Conservation (phyloP, 169 alveolate genomes). For the Besnoitia besnoiti region DNA sequence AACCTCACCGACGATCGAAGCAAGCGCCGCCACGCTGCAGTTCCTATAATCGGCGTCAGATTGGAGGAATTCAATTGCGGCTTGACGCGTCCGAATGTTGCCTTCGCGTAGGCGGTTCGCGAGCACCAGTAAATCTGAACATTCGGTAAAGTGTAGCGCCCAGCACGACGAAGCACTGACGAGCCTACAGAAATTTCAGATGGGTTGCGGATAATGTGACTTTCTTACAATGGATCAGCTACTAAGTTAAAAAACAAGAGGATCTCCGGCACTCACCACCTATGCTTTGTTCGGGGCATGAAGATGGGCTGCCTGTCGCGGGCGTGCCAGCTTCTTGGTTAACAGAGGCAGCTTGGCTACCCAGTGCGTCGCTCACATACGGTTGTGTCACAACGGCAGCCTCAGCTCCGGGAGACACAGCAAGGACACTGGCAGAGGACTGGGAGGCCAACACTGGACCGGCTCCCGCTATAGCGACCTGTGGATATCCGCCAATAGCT, state of each 20-base stretch:
- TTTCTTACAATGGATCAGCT: background rate
- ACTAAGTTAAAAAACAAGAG: background rate
- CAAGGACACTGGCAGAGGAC: no score
- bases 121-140: slow-evolving; percentile 30
- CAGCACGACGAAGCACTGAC: background rate
- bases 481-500: background rate
- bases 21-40: background rate
- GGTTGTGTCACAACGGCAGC: no score
- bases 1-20: slow-evolving; percentile 6
- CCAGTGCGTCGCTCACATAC: no score
- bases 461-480: no score
- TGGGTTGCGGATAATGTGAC: no score
- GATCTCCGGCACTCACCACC: background rate
- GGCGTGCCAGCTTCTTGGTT: no score
- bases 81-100: background rate
- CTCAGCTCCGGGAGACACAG: no score
- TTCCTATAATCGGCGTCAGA: background rate
- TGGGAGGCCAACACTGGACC: no score
- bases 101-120: background rate
- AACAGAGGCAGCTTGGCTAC: no score
- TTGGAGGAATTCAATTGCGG: background rate
- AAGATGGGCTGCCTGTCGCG: background rate
- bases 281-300: background rate
- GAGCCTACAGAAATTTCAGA: no score
- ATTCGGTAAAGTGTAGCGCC: background rate